These are phyloP conservation scores for Gossypium sturtianum DNA, from an alignment of 345 rosid genomes.

Conservation along the genomic window DNA sequence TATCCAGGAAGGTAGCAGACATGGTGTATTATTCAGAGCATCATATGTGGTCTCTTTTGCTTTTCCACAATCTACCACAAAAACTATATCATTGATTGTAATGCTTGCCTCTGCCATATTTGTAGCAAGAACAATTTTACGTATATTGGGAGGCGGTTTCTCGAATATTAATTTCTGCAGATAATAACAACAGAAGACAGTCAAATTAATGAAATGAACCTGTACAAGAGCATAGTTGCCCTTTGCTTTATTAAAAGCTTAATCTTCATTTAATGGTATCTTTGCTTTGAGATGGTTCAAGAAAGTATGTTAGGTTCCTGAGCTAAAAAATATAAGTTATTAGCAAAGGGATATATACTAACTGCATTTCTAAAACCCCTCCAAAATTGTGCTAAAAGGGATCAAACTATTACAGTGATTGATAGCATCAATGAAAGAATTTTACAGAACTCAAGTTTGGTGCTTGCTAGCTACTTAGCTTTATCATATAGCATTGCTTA, in stretches of 20 bases:
- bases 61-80: constrained; percentile 96
- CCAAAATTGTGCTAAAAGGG: background rate
- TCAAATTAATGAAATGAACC: constrained; percentile 1
- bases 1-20: constrained; percentile 96
- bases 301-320: background rate
- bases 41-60: constrained; percentile 99
- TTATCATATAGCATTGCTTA: background rate
- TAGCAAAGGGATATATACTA: background rate
- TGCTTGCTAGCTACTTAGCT: background rate
- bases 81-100: constrained; percentile 89
- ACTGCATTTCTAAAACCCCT: background rate
- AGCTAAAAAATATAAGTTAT: background rate
- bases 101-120: constrained; percentile 99
- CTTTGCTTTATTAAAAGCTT: background rate
- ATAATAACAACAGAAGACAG: constrained; percentile 15
- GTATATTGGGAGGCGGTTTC: constrained; percentile 67
- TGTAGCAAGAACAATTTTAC: constrained; percentile 90
- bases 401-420: background rate
- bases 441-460: background rate
- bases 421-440: background rate
- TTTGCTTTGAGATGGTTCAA: background rate
- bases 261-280: background rate
- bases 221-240: background rate
- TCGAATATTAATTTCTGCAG: constrained; percentile 87
- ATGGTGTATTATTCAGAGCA: constrained; percentile 98